Base-by-base conservation (phyloP, 345 rosid species). In the Gossypium bickii region DNA sequence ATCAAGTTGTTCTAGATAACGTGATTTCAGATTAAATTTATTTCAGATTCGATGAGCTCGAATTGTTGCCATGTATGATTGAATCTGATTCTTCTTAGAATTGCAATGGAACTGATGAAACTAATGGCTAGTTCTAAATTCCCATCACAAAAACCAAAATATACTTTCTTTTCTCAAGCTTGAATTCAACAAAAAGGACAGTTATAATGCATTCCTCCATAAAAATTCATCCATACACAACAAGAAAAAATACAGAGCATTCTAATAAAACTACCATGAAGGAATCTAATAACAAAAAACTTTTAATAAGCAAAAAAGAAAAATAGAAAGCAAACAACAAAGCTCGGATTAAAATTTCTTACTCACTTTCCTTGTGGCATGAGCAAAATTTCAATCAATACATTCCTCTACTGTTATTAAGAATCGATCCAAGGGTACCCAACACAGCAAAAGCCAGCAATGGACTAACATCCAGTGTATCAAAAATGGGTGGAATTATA, bases 391-490 rank as follows among this genome's bases (percentile, higher is more conserved):
- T 34, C 41, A 34, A 49, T 71, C 83, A 80, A 43, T 70, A 74
- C 76, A 77, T 64, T 66, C 83, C 83, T 25, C 87, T 76, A 71
- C 86, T 79, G 75, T 67, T 88, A 58, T 76, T 85, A 64, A 93
- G 88, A 74, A 93, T 87, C 13, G 94, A 88, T 3, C 90, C 96
- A 0, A 94, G 86, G 7, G 84, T 74, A 6, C 98, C 97, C 80
- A 94, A 60, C 48, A 92, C 90, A 0, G 94, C 90, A 48, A 94
- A 94, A 52, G 95, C 98, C 62, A 94, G 84, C 65, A 94, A 77
- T 9, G 98, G 97, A 63, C 98, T 92, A 38, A 90, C 88, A 62
- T 94, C 98, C 65, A 94, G 83, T 0, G 97, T 89, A 69, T 91
- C 88, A 44, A 92, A 90, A 44, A 94, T 79, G 0, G 95, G 98